phyloP scores from a whole-genome alignment of 2,329 filamentous ascomycete genomes.

The Microcera coccophila region DNA sequence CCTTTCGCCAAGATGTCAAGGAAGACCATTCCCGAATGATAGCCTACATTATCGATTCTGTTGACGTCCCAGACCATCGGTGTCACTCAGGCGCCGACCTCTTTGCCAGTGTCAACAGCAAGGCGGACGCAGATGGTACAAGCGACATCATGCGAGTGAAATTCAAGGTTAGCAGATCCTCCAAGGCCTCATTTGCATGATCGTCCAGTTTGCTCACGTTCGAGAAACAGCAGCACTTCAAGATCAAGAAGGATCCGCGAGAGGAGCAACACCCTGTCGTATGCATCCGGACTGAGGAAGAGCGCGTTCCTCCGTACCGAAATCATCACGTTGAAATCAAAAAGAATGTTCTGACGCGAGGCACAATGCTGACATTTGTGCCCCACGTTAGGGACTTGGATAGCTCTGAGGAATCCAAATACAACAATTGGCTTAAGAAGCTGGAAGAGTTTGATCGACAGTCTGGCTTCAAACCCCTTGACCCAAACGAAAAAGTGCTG shows the following conservation, averaged over 20 bases:
- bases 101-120: constrained; percentile 43
- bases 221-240: constrained; percentile 40
- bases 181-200: background rate
- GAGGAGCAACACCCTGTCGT: constrained; percentile 40
- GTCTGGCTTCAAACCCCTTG: constrained; percentile 54
- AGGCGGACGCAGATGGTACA: constrained; percentile 34
- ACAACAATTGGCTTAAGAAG: constrained; percentile 55
- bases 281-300: constrained; percentile 48
- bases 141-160: constrained; percentile 46
- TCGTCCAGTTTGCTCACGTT: constrained; percentile 13
- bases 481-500: constrained; percentile 47
- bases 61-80: constrained; percentile 38
- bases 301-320: constrained; percentile 54
- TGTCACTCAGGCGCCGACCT: constrained; percentile 43
- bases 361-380: constrained; percentile 58
- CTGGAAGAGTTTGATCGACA: constrained; percentile 55
- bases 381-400: constrained; percentile 56
- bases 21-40: constrained; percentile 44
- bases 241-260: constrained; percentile 43
- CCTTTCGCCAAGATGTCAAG: constrained; percentile 42
- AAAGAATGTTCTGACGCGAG: constrained; percentile 57
- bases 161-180: constrained; percentile 42
- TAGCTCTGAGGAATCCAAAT: constrained; percentile 52
- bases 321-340: constrained; percentile 59
- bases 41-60: constrained; percentile 44